Evolutionary conservation across 495 filamentous ascomycete species (phyloP), one percentile per base, ranked within the genome.

Genomic region (Penicillium argentinense): DNA sequence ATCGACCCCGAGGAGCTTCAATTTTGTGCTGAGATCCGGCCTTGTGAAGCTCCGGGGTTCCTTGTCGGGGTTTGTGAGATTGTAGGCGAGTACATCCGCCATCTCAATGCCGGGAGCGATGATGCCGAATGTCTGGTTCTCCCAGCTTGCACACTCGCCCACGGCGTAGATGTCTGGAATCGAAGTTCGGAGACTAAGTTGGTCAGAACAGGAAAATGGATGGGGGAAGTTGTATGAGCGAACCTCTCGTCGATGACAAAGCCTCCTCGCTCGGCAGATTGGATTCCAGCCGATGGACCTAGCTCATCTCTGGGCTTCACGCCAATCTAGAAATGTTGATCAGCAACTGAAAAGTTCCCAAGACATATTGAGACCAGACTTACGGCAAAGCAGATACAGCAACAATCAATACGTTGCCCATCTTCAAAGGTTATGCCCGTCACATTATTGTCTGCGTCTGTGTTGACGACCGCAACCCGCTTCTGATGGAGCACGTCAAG

Each of bases 51-150:
- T 68, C 44, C 84, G 77, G 3, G 80, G 80, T 5, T 80, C 58
- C 50, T 95, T 86, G 60, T 85, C 84, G 3, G 87, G 81, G 63
- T 96, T 85, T 8, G 91, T 93, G 39, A 97, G 79, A 60, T 97
- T 97, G 72, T 91, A 96, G n/a, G 92, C 79, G 2, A 96, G 77
- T 4, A 97, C 85, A 58, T 97, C 92, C 0, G 92, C 92, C 92
- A 97, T 97, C 65, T 96, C 92, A 32, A 97, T 80, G 12, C 92
- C 92, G 0, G 92, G 92, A 1, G 89, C 92, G 56, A 97, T 96
- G 18, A 97, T 82, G 4, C 92, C 92, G 56, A 91, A 97, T 0
- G 89, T 95, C 62, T 95, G 87, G 57, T 83, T 89, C 51, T 96
- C 83, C 91, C 92, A 96, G 66, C 85, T 92, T 12, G 92, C 92